Percentiles rank a stretch among this genome's conserved stretches.
These are phyloP conservation scores for Daedalea quercina DNA, from an alignment of 768 basidiomycete genomes.

Conservation along the genomic window DNA sequence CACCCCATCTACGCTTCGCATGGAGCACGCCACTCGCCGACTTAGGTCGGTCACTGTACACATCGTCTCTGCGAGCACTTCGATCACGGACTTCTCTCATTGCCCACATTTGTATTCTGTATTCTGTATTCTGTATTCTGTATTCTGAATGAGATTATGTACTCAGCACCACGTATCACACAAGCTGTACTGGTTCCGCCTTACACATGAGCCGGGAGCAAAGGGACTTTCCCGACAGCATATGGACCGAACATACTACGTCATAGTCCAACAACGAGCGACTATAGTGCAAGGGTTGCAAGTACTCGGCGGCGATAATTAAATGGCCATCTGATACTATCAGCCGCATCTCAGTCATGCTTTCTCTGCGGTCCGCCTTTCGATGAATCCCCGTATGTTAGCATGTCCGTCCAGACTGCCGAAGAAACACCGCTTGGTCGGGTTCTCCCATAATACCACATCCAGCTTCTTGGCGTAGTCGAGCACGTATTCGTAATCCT, in stretches of 20 bases:
- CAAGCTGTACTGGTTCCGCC: not conserved
- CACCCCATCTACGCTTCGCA: conserved; percentile 5
- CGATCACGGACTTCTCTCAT: too few relatives aligned
- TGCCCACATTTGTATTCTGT: too few relatives aligned
- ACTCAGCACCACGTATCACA: too few relatives aligned
- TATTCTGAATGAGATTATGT: too few relatives aligned
- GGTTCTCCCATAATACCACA: conserved; percentile 80
- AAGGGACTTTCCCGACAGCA: not conserved
- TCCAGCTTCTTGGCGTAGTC: conserved; percentile 80
- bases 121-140: too few relatives aligned
- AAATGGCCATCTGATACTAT: not conserved
- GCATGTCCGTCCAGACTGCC: conserved; percentile 71
- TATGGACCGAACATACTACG: not conserved
- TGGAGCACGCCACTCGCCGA: conserved; percentile 2
- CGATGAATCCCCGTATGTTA: conserved; percentile 75
- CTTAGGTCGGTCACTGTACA: not conserved
- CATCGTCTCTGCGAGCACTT: too few relatives aligned
- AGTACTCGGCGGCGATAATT: not conserved
- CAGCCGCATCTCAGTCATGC: conserved; percentile 8
- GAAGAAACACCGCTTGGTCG: conserved; percentile 73
- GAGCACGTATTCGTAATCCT: conserved; percentile 82
- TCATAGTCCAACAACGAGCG: not conserved
- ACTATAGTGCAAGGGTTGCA: not conserved
- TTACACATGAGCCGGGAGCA: not conserved
- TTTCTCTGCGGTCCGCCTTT: conserved; percentile 42